These are phyloP conservation scores for Globisporangium apiculatum DNA, from an alignment of 352 stramenopile species.

Conservation along the genomic window DNA sequence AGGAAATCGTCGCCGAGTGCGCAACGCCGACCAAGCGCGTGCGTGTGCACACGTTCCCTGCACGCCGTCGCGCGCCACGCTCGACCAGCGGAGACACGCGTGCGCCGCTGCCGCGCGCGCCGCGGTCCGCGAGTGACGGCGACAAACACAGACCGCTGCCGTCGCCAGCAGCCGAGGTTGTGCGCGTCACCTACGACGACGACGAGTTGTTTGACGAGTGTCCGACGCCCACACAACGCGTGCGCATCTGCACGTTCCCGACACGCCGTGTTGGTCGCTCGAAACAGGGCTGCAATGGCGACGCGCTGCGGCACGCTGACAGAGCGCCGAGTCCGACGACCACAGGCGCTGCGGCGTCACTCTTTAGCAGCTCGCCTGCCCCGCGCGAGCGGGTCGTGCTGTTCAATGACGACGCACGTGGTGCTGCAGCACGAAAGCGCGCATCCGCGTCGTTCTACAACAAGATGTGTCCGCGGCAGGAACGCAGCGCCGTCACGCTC, in stretches of 20 bases:
- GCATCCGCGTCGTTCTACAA: not conserved
- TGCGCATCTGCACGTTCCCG: slow-evolving; percentile 8
- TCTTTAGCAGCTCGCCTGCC: not conserved
- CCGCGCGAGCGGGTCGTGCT: not conserved
- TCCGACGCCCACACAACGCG: slow-evolving; percentile 5
- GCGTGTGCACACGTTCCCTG: slow-evolving; percentile 8
- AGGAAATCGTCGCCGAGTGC: not conserved
- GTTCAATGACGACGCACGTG: not conserved
- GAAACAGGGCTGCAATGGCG: not conserved
- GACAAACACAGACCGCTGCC: not conserved
- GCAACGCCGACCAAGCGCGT: slow-evolving; percentile 7
- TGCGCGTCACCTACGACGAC: not conserved
- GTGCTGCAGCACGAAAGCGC: not conserved
- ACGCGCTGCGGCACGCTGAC: not conserved
- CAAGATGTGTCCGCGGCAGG: not conserved
- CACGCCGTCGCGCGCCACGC: not conserved
- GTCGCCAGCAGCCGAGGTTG: no score
- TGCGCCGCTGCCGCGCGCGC: not conserved
- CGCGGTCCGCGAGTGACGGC: not conserved
- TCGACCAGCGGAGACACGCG: not conserved
- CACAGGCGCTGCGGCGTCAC: not conserved
- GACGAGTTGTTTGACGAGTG: not conserved
- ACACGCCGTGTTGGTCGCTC: not conserved
- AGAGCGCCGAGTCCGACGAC: not conserved
- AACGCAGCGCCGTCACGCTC: slow-evolving; percentile 2